Percentiles rank a stretch among this genome's conserved stretches.
Evolutionary conservation across 345 rosid genomes (phyloP).

Genomic region (Raphanus raphanistrum): DNA sequence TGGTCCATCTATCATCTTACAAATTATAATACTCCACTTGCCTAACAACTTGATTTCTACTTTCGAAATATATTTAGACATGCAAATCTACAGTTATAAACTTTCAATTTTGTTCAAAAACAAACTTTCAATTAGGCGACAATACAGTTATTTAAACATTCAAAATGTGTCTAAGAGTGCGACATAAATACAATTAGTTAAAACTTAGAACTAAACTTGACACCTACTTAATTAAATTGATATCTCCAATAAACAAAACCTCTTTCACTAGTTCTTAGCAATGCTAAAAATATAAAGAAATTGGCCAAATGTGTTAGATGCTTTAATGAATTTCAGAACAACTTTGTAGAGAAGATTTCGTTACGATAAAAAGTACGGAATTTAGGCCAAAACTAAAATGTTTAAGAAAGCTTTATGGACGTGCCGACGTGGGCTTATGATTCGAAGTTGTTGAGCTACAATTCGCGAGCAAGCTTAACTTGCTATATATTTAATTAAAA

Average conservation of each 20-base stretch:
- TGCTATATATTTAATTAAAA: neutral
- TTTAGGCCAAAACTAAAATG: neutral
- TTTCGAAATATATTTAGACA: neutral
- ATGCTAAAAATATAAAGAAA: neutral
- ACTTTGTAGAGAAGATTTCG: neutral
- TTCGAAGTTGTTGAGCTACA: conserved; percentile 33
- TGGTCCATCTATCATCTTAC: conserved; percentile 8
- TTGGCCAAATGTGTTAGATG: neutral
- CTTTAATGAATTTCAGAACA: neutral
- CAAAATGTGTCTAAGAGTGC: neutral
- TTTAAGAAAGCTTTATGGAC: neutral
- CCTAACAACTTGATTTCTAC: conserved; percentile 11
- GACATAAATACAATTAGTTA: neutral
- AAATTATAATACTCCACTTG: neutral
- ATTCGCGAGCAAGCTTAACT: neutral
- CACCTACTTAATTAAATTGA: neutral
- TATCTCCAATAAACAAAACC: neutral
- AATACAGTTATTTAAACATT: neutral
- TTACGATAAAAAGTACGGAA: neutral
- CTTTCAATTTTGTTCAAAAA: neutral
- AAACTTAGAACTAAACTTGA: neutral
- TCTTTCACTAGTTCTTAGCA: neutral
- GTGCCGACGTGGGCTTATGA: conserved; percentile 7
- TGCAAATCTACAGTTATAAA: neutral
- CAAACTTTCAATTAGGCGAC: neutral